phyloP scores from a whole-genome alignment of 768 basidiomycete species.

The Gymnopilus dilepis region DNA sequence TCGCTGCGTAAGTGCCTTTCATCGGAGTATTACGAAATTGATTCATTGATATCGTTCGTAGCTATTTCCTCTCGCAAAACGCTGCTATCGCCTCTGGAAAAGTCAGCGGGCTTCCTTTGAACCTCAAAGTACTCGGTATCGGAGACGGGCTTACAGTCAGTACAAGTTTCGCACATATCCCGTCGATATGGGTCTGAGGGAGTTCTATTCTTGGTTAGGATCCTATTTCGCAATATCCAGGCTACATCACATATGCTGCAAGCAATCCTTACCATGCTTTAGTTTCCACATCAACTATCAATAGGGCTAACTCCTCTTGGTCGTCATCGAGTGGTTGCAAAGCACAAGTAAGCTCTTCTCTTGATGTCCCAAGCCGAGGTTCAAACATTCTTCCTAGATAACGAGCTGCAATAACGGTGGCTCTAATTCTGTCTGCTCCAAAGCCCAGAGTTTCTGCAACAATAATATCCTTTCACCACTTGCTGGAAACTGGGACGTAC shows the following conservation, averaged over 20 bases:
- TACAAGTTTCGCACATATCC: neutral
- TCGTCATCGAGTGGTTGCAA: conserved; percentile 51
- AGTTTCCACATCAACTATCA: conserved; percentile 47
- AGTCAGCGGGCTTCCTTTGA: conserved; percentile 51
- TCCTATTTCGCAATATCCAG: conserved; percentile 53
- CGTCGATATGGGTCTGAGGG: neutral
- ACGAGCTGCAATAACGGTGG: conserved; percentile 54
- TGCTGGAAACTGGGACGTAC: conserved; percentile 58
- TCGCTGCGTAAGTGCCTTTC: conserved; percentile 62
- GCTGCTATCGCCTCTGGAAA: conserved; percentile 54
- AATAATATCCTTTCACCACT: conserved; percentile 57
- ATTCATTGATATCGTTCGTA: conserved; percentile 23
- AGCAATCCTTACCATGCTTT: conserved; percentile 63
- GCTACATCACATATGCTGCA: conserved; percentile 59
- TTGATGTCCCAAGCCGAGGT: neutral
- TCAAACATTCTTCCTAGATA: conserved; percentile 45
- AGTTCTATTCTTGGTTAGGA: conserved; percentile 14
- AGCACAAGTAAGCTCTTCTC: conserved; percentile 42
- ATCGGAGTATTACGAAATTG: too few relatives aligned
- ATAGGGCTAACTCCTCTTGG: conserved; percentile 49
- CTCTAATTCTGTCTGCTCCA: conserved; percentile 54
- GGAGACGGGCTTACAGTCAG: conserved; percentile 66
- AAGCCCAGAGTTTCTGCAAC: conserved; percentile 65
- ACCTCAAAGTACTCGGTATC: conserved; percentile 66
- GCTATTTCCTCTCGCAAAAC: conserved; percentile 64